Percentiles rank a stretch among this genome's conserved stretches.
Conservation (phyloP, 371 early-diverging fungal species). For the Capillidium rhysosporum region DNA sequence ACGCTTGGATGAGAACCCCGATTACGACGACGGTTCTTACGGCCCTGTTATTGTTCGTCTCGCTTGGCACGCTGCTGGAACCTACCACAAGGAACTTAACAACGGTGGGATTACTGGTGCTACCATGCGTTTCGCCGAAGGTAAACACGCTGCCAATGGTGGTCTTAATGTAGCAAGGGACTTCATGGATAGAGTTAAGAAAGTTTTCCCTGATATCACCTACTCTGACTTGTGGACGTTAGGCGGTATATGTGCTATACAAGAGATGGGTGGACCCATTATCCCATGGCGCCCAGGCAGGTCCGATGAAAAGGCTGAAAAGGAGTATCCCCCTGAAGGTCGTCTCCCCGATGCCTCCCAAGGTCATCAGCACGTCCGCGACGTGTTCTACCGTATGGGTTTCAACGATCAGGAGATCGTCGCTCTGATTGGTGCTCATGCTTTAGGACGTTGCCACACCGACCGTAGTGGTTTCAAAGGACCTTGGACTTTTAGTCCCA, state of each 20-base stretch:
- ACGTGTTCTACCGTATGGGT: constrained; percentile 85
- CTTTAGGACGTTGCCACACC: constrained; percentile 87
- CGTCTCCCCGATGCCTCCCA: constrained; percentile 77
- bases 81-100: constrained; percentile 51
- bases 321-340: constrained; percentile 60
- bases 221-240: constrained; percentile 89
- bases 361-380: constrained; percentile 49
- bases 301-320: constrained; percentile 24
- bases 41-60: constrained; percentile 78
- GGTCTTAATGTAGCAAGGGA: constrained; percentile 66
- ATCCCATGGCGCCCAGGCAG: constrained; percentile 84
- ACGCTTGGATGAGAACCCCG: constrained; percentile 41
- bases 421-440: constrained; percentile 82
- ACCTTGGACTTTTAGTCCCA: constrained; percentile 78
- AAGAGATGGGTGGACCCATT: constrained; percentile 75
- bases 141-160: constrained; percentile 62
- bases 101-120: constrained; percentile 85
- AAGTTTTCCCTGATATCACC: constrained; percentile 60
- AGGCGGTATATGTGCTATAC: constrained; percentile 75
- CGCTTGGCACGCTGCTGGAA: constrained; percentile 90
- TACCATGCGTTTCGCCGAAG: constrained; percentile 69
- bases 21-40: constrained; percentile 82
- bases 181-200: constrained; percentile 64
- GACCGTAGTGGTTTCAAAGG: constrained; percentile 77
- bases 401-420: constrained; percentile 92